phyloP scores from a whole-genome alignment of 2,329 filamentous ascomycete species.

The Basipetospora sp. region DNA sequence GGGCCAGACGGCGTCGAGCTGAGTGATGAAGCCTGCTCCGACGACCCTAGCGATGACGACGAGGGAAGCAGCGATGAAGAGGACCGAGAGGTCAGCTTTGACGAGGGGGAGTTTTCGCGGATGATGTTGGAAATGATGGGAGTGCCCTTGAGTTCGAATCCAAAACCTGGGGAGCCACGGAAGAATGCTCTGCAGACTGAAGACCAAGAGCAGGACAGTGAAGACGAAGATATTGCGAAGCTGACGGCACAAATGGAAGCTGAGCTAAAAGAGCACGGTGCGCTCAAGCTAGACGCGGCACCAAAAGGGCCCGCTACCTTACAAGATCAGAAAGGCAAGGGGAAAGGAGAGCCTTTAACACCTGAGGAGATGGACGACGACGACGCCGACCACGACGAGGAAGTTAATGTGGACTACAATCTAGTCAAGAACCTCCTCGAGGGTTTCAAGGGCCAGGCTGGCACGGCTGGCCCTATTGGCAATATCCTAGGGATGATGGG shows the following conservation, averaged over 20 bases:
- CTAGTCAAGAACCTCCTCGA: constrained; percentile 82
- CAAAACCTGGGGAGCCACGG: background rate
- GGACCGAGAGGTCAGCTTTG: constrained; percentile 63
- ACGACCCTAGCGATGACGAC: constrained; percentile 37
- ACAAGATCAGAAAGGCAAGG: constrained; percentile 12
- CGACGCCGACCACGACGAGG: constrained; percentile 34
- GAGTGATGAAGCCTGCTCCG: constrained; percentile 46
- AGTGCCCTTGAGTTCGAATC: constrained; percentile 23
- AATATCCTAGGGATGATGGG: constrained; percentile 83
- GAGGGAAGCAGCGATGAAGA: constrained; percentile 18
- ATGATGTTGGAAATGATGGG: constrained; percentile 94
- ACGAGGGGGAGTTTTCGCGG: constrained; percentile 68
- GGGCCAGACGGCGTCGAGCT: constrained; percentile 65
- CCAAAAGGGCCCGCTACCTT: constrained; percentile 18
- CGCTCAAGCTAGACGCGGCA: constrained; percentile 38
- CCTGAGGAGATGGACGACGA: constrained; percentile 12
- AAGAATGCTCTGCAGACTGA: constrained; percentile 13
- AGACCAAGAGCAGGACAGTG: constrained; percentile 25
- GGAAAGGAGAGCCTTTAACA: constrained; percentile 5
- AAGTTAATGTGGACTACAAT: constrained; percentile 51
- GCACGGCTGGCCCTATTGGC: constrained; percentile 69
- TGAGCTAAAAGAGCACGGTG: constrained; percentile 56
- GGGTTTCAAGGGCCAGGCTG: constrained; percentile 80
- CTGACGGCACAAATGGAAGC: constrained; percentile 56
- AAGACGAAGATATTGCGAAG: constrained; percentile 47